Conservation (phyloP, 2,329 filamentous ascomycete species). For the Xylaria digitata region DNA sequence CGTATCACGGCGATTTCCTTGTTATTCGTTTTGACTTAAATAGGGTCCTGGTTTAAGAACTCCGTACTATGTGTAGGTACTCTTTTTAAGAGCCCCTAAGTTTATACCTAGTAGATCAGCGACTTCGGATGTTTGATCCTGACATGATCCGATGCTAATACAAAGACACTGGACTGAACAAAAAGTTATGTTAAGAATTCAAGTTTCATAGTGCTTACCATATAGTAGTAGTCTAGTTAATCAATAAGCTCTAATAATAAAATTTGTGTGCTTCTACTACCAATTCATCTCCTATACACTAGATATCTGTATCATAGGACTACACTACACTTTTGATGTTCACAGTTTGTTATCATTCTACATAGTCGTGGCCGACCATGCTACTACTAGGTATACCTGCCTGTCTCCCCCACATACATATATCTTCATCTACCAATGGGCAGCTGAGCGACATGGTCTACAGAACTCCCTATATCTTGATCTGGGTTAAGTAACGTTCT, state of each 20-base stretch:
- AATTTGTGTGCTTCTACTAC: not conserved
- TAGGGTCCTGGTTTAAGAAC: not conserved
- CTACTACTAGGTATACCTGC: not conserved
- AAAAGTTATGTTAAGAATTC: not conserved
- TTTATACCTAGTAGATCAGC: not conserved
- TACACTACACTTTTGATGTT: not conserved
- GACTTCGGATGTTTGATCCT: constrained; percentile 26
- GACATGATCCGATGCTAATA: constrained; percentile 5
- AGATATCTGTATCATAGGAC: not conserved
- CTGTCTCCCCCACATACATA: not conserved
- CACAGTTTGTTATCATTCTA: not conserved
- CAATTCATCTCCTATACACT: too few relatives aligned
- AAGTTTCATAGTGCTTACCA: not conserved
- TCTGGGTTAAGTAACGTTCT: not conserved
- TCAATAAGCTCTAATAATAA: constrained; percentile 10
- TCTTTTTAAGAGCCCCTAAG: not conserved
- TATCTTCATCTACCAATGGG: not conserved
- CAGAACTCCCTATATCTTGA: too few relatives aligned
- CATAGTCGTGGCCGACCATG: not conserved
- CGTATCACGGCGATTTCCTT: constrained; percentile 10
- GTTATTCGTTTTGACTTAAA: constrained; percentile 16
- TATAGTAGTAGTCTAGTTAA: not conserved
- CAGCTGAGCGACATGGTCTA: constrained; percentile 4
- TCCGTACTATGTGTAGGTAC: too few relatives aligned
- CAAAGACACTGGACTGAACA: not conserved